Evolutionary conservation across 1,284 basidiomycete species (phyloP).

Genomic region (Hortiboletus rubellus): DNA sequence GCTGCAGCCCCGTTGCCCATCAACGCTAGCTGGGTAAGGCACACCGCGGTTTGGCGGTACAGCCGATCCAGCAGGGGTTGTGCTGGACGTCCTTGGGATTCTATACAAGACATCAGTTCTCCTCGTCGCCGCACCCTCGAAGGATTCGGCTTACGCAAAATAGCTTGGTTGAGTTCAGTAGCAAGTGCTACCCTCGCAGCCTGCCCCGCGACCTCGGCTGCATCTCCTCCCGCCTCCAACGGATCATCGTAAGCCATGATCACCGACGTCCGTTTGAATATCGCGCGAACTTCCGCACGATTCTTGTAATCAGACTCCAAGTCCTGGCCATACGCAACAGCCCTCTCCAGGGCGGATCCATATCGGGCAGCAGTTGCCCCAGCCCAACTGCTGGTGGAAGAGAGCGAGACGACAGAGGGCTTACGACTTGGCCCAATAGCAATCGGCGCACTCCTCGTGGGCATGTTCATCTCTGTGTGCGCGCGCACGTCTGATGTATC

Average conservation of each 20-base stretch:
- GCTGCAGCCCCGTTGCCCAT: slow-evolving; percentile 72
- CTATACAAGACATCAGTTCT: slow-evolving; percentile 40
- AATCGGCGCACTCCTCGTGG: slow-evolving; percentile 30
- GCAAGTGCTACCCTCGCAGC: slow-evolving; percentile 65
- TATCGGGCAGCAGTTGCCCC: slow-evolving; percentile 43
- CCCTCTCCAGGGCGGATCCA: slow-evolving; percentile 58
- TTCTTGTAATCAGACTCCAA: slow-evolving; percentile 71
- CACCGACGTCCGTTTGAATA: slow-evolving; percentile 72
- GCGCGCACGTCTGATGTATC: slow-evolving; percentile 19
- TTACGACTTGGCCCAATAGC: slow-evolving; percentile 33
- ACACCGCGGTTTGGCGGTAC: slow-evolving; percentile 69
- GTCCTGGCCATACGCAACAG: slow-evolving; percentile 68
- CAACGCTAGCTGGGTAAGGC: slow-evolving; percentile 65
- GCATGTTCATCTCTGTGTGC: slow-evolving; percentile 22
- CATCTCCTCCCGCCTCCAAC: slow-evolving; percentile 57
- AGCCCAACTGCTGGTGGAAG: slow-evolving; percentile 26
- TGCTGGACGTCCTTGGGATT: slow-evolving; percentile 72
- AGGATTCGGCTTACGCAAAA: slow-evolving; percentile 59
- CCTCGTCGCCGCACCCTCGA: not conserved
- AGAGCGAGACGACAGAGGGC: slow-evolving; percentile 28
- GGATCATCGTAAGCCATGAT: slow-evolving; percentile 80
- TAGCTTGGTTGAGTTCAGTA: slow-evolving; percentile 76
- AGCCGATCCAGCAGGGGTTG: slow-evolving; percentile 71
- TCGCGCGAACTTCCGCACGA: slow-evolving; percentile 58
- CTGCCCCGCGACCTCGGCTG: slow-evolving; percentile 65